phyloP scores from a whole-genome alignment of 345 rosid species.

The Pistacia vera region DNA sequence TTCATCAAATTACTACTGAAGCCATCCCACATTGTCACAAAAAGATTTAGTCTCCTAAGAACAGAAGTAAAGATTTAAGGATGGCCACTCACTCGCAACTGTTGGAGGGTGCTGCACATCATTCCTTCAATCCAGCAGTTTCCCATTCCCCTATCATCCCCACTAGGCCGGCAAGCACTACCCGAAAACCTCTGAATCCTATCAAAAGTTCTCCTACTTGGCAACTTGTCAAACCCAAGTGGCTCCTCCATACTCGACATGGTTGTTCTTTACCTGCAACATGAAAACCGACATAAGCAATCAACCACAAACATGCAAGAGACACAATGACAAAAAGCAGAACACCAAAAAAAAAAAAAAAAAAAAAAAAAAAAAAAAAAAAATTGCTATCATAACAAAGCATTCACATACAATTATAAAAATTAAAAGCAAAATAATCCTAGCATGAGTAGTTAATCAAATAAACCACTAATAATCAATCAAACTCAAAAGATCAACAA shows the following conservation, averaged over 20 bases:
- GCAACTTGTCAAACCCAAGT: conserved; percentile 83
- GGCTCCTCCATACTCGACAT: conserved; percentile 99
- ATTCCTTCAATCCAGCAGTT: conserved; percentile 83
- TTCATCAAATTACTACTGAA: not conserved
- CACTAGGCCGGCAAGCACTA: conserved; percentile 73
- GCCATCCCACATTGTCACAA: not conserved
- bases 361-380: too few relatives aligned
- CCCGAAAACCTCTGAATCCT: conserved; percentile 89
- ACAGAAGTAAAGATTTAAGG: not conserved
- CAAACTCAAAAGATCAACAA: conserved; percentile 3
- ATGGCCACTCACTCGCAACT: conserved; percentile 57
- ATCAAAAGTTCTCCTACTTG: conserved; percentile 83
- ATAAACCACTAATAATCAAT: not conserved
- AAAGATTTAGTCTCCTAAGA: not conserved
- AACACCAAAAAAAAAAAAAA: conserved; percentile 16
- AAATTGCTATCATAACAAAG: conserved; percentile 16
- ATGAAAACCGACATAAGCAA: conserved; percentile 31
- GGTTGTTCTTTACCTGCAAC: conserved; percentile 36
- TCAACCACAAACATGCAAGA: conserved; percentile 17
- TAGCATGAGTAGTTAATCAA: not conserved
- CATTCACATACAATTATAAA: conserved; percentile 32
- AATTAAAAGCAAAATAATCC: not conserved
- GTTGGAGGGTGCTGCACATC: conserved; percentile 79
- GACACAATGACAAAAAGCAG: conserved; percentile 9
- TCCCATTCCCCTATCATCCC: conserved; percentile 77